A percentile compares a stretch with the other conserved stretches of the same genome.
These are phyloP conservation scores for Stereocaulon alpinum DNA, from an alignment of 495 filamentous ascomycete species.

Conservation along the genomic window DNA sequence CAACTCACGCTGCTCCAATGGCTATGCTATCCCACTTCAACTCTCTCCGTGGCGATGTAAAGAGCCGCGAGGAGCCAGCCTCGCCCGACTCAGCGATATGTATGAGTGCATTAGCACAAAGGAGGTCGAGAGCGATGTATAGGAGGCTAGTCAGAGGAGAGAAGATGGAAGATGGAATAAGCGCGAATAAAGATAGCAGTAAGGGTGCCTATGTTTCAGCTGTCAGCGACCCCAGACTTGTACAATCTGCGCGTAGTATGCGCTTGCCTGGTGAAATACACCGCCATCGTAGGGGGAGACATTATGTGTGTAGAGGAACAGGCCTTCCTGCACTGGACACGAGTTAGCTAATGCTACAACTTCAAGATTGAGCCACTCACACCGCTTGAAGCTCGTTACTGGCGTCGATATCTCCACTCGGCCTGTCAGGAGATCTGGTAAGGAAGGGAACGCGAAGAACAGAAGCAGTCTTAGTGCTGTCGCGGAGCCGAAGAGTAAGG, in stretches of 20 bases:
- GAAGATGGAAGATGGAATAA: constrained; percentile 60
- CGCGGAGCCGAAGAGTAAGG: constrained; percentile 63
- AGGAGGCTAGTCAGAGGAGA: constrained; percentile 68
- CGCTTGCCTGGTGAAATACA: constrained; percentile 77
- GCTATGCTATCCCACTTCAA: constrained; percentile 65
- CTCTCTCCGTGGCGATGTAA: constrained; percentile 66
- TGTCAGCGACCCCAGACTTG: neutral
- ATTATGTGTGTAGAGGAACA: constrained; percentile 92
- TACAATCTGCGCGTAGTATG: neutral
- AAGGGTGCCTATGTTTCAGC: constrained; percentile 59
- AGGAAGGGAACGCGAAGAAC: constrained; percentile 66
- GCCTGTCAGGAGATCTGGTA: constrained; percentile 77
- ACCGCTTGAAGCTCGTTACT: constrained; percentile 93
- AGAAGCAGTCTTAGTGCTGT: constrained; percentile 71
- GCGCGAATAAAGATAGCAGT: constrained; percentile 78
- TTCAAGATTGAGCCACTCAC: constrained; percentile 39
- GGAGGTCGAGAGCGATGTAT: constrained; percentile 71
- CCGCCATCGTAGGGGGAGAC: constrained; percentile 96
- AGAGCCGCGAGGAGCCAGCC: constrained; percentile 58
- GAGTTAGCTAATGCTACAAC: neutral
- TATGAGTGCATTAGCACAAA: constrained; percentile 74
- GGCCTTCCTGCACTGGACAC: constrained; percentile 74
- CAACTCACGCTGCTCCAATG: constrained; percentile 63
- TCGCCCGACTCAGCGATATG: constrained; percentile 76
- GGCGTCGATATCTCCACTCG: constrained; percentile 95